Evolutionary conservation across 2,329 filamentous ascomycete genomes (phyloP).

Genomic region (Cercospora citrullina): DNA sequence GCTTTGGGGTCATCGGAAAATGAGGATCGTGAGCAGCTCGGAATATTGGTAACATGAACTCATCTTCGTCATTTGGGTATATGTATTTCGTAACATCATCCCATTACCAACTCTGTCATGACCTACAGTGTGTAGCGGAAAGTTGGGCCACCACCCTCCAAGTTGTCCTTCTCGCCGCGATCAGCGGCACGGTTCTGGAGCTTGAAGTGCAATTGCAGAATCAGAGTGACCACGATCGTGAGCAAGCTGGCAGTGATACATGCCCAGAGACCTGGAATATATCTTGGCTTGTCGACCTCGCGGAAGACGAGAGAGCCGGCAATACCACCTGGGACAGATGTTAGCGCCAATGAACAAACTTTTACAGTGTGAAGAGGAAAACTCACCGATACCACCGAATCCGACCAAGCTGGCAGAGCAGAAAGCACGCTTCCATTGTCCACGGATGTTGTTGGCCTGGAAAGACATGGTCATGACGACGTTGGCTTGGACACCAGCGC

Average conservation of each 20-base stretch:
- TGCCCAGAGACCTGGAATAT: conserved; percentile 30
- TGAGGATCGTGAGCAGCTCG: too few relatives aligned
- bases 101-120: not conserved
- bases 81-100: not conserved
- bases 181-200: conserved; percentile 28
- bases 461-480: conserved; percentile 74
- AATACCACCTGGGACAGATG: conserved; percentile 32
- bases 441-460: conserved; percentile 83
- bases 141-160: conserved; percentile 31
- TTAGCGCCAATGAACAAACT: conserved; percentile 13
- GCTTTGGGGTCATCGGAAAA: too few relatives aligned
- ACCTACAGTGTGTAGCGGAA: conserved; percentile 38
- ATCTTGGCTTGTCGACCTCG: conserved; percentile 26
- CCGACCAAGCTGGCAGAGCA: conserved; percentile 73
- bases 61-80: not conserved
- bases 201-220: conserved; percentile 27
- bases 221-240: conserved; percentile 23
- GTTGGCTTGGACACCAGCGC: conserved; percentile 73
- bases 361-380: conserved; percentile 33
- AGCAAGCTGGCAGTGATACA: conserved; percentile 29
- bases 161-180: conserved; percentile 26
- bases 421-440: conserved; percentile 81
- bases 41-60: not conserved
- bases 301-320: conserved; percentile 25
- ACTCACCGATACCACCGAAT: conserved; percentile 56